Evolutionary conservation across 2,329 filamentous ascomycete species (phyloP).

Genomic region (Helotiales sp.): DNA sequence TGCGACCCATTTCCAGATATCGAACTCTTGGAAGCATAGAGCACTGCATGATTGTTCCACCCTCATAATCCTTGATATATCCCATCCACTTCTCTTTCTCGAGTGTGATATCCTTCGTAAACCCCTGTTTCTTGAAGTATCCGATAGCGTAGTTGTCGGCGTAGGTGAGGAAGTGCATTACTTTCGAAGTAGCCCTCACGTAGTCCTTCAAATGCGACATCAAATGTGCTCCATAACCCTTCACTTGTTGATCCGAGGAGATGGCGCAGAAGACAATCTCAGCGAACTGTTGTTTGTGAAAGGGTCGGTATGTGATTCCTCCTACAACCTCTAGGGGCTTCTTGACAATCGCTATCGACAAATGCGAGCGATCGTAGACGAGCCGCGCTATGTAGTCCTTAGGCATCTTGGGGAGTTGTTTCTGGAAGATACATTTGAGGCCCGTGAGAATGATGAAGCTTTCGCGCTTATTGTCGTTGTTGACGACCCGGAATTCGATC

Average conservation of each 20-base stretch:
- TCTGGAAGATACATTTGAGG: constrained; percentile 97
- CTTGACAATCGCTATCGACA: constrained; percentile 97
- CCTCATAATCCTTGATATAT: constrained; percentile 99
- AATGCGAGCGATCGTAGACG: constrained; percentile 94
- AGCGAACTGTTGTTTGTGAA: constrained; percentile 89
- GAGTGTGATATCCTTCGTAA: constrained; percentile 97
- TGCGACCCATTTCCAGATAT: constrained; percentile 89
- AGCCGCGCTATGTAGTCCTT: constrained; percentile 98
- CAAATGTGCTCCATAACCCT: constrained; percentile 95
- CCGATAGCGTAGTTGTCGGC: constrained; percentile 99
- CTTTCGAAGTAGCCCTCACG: constrained; percentile 92
- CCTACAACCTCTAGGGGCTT: constrained; percentile 94
- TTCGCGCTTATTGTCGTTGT: constrained; percentile 89
- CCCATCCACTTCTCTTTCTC: constrained; percentile 96
- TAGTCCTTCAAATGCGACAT: constrained; percentile 99
- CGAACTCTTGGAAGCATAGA: constrained; percentile 94
- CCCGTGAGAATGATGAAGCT: constrained; percentile 94
- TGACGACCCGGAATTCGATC: constrained; percentile 97
- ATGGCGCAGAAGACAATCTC: constrained; percentile 99
- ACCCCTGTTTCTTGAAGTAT: constrained; percentile 99
- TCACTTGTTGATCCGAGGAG: constrained; percentile 96
- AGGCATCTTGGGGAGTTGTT: constrained; percentile 98
- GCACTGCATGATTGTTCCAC: constrained; percentile 99
- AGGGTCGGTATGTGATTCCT: constrained; percentile 95
- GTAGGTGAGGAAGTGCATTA: constrained; percentile 99